Evolutionary conservation across 495 filamentous ascomycete genomes (phyloP).

Genomic region (Penicillium alfredii): DNA sequence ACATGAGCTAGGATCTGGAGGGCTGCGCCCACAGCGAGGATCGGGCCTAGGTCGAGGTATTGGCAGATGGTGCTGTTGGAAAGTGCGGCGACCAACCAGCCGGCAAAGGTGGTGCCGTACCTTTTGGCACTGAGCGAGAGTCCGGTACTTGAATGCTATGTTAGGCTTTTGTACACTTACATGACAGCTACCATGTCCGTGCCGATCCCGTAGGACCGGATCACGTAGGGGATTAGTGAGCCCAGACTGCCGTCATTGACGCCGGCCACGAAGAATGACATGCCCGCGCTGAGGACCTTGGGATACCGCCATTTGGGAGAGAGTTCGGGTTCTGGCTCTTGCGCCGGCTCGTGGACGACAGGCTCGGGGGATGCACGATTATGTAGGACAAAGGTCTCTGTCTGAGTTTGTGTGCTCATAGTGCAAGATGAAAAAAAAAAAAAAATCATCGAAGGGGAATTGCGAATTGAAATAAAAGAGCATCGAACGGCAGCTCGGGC

Average conservation of each 20-base stretch:
- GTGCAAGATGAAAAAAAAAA: no score
- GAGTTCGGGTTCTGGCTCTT: no score
- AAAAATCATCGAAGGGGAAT: no score
- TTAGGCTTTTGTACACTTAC: no score
- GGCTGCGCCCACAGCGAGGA: slow-evolving; percentile 19
- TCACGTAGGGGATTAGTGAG: slow-evolving; percentile 50
- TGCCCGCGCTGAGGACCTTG: slow-evolving; percentile 24
- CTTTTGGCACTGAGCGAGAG: slow-evolving; percentile 3
- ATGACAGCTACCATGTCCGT: slow-evolving; percentile 31
- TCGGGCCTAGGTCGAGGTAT: slow-evolving; percentile 23
- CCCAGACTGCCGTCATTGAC: slow-evolving; percentile 48
- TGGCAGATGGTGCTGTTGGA: slow-evolving; percentile 24
- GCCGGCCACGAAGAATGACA: slow-evolving; percentile 28
- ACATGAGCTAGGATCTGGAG: slow-evolving; percentile 26
- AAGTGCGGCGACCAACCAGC: slow-evolving; percentile 29
- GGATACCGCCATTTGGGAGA: no score
- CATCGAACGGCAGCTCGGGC: no score
- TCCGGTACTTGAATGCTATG: no score
- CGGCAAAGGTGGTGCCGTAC: slow-evolving; percentile 27
- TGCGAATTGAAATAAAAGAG: no score
- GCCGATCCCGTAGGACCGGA: slow-evolving; percentile 40
- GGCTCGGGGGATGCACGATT: no score
- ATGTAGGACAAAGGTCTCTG: no score
- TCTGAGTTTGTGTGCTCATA: no score
- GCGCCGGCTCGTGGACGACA: no score